Conservation (phyloP, 371 early-diverging fungal species). For the Mycotypha africana region DNA sequence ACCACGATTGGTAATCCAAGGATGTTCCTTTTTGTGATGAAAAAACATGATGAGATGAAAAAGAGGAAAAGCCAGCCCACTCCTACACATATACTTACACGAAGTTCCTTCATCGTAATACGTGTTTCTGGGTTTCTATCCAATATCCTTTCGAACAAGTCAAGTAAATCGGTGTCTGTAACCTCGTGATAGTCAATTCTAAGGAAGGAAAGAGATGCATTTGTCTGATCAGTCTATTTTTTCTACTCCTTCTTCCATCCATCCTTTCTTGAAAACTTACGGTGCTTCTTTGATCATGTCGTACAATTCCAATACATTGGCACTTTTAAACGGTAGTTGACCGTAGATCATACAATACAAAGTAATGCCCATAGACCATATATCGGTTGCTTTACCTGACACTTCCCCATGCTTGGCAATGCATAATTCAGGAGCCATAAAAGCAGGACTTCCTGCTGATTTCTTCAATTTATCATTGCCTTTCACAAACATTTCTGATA, state of each 20-base stretch:
- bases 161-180: constrained; percentile 35
- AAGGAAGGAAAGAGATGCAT: neutral
- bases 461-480: constrained; percentile 64
- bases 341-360: constrained; percentile 91
- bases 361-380: constrained; percentile 99
- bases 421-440: constrained; percentile 37
- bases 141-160: constrained; percentile 68
- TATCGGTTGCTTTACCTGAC: constrained; percentile 83
- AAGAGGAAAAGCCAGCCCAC: neutral
- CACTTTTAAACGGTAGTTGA: constrained; percentile 81
- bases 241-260: neutral
- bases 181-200: constrained; percentile 6
- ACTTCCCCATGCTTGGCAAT: constrained; percentile 43
- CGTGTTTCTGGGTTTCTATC: constrained; percentile 78
- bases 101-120: constrained; percentile 71
- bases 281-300: constrained; percentile 61
- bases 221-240: neutral
- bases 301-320: constrained; percentile 68
- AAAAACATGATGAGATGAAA: neutral
- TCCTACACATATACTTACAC: constrained; percentile 57
- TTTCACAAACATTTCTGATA: constrained; percentile 72
- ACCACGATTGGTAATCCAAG: constrained; percentile 84
- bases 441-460: constrained; percentile 80
- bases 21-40: constrained; percentile 48
- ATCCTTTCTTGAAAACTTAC: constrained; percentile 20